Evolutionary conservation across 441 rosid species (phyloP), one percentile per base, ranked within the genome.

Genomic region (Aquilaria agallochum): DNA sequence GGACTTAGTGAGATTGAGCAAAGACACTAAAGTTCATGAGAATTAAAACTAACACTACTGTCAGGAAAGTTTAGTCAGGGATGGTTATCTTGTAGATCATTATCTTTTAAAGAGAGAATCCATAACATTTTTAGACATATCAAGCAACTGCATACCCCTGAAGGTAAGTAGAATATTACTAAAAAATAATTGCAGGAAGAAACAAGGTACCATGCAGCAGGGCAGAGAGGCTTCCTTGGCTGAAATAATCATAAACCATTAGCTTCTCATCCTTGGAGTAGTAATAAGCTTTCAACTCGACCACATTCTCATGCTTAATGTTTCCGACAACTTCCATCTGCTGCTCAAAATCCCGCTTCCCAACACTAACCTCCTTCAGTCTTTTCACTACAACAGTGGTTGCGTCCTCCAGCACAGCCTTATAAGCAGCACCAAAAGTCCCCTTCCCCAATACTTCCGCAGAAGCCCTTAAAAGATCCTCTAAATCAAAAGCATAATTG

Each of bases 371-470:
- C 36, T 94, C 97, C 81, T 91, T 91, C 74, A 94, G 78, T 72
- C 97, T 78, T 77, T 94, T 94, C 65, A 91, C 94, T 59, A 90
- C 96, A 33, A 94, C 96, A 0, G 85, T 79, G 55, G 95, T 87
- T 8, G 83, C 87, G 58, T 94, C 97, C 72, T 91, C 96, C 34
- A 94, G 73, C 46, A 83, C 78, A 0, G 97, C 97, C 80, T 87
- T 94, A 50, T 95, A 95, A 27, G 99, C 83, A 46, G 83, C 84
- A 53, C 99, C 97, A 49, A 89, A 91, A 33, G 87, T 82, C 45
- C 99, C 97, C 50, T 95, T 95, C 49, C 97, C 99, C 53, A 91
- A 76, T 31, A 95, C 94, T 77, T 95, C 99, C n/a, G 96, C 99
- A 11, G 97, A 89, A 59, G 97, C 95, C 73, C 96, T 87, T 85